These are phyloP conservation scores for Lipomyces spencermartinsiae DNA, from an alignment of 805 yeast species.

Conservation along the genomic window DNA sequence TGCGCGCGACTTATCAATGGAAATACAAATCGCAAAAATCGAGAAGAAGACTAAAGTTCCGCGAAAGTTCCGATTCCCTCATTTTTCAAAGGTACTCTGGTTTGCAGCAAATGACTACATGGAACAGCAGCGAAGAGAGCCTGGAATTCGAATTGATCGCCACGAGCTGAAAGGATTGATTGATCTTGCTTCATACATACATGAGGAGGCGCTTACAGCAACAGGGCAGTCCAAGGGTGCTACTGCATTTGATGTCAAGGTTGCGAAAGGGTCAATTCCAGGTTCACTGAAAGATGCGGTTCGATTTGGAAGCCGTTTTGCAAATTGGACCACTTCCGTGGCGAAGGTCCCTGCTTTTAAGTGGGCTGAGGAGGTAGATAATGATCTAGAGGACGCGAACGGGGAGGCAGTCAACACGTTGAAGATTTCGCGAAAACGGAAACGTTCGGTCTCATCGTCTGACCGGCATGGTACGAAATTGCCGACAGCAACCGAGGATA, in stretches of 20 bases:
- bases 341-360: slow-evolving; percentile 17
- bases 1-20: slow-evolving; percentile 63
- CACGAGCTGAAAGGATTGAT: slow-evolving; percentile 19
- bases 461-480: background rate
- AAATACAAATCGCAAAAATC: slow-evolving; percentile 63
- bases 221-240: slow-evolving; percentile 20
- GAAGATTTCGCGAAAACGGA: slow-evolving; percentile 1
- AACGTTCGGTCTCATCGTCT: slow-evolving; percentile 8
- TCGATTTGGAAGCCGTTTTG: slow-evolving; percentile 26
- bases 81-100: slow-evolving; percentile 75
- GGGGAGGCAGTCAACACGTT: background rate
- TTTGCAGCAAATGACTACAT: slow-evolving; percentile 58
- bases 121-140: slow-evolving; percentile 10
- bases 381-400: slow-evolving; percentile 20
- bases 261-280: slow-evolving; percentile 28
- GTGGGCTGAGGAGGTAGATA: slow-evolving; percentile 32
- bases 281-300: slow-evolving; percentile 22
- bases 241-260: slow-evolving; percentile 26
- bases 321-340: slow-evolving; percentile 20
- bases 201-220: slow-evolving; percentile 25
- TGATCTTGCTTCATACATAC: slow-evolving; percentile 26
- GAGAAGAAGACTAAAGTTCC: slow-evolving; percentile 77
- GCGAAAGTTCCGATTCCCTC: slow-evolving; percentile 76
- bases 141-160: background rate
- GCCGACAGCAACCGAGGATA: background rate